phyloP scores from a whole-genome alignment of 257 asterid species.

The Lantana camara region DNA sequence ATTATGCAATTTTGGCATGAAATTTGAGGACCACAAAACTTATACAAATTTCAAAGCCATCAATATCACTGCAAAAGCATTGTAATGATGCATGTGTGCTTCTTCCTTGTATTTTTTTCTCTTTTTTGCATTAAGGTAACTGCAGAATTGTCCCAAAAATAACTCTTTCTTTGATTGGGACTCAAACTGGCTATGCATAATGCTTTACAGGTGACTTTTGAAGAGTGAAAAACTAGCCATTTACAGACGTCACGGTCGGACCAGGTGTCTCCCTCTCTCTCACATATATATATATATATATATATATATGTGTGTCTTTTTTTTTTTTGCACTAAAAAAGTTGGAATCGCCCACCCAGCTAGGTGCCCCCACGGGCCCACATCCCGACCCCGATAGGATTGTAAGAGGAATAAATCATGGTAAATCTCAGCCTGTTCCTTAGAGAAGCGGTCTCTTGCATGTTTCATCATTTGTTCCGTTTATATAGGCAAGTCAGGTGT shows the following conservation, averaged over 20 bases:
- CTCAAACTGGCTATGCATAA: not conserved
- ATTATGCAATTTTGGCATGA: not conserved
- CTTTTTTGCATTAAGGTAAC: slow-evolving; percentile 3
- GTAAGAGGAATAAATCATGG: too few relatives aligned
- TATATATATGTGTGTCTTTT: too few relatives aligned
- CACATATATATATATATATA: not conserved
- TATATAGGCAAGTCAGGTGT: too few relatives aligned
- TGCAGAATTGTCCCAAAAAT: slow-evolving; percentile 20
- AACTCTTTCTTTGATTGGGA: not conserved
- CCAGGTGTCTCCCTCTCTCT: not conserved
- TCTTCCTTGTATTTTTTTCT: slow-evolving; percentile 9
- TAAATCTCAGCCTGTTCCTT: too few relatives aligned
- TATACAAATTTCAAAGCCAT: slow-evolving; percentile 17
- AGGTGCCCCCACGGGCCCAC: too few relatives aligned
- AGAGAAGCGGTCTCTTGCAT: too few relatives aligned
- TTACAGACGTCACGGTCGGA: not conserved
- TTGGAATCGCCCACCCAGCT: too few relatives aligned
- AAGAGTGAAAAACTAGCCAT: not conserved
- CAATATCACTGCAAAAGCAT: slow-evolving; percentile 19
- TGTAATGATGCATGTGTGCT: slow-evolving; percentile 6
- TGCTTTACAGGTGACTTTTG: not conserved
- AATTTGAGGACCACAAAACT: slow-evolving; percentile 26
- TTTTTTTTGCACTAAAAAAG: too few relatives aligned
- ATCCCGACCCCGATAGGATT: too few relatives aligned
- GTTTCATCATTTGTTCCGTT: too few relatives aligned